These are phyloP conservation scores for Planoprotostelium fungivorum DNA, from an alignment of 78 protist species.

Conservation along the genomic window DNA sequence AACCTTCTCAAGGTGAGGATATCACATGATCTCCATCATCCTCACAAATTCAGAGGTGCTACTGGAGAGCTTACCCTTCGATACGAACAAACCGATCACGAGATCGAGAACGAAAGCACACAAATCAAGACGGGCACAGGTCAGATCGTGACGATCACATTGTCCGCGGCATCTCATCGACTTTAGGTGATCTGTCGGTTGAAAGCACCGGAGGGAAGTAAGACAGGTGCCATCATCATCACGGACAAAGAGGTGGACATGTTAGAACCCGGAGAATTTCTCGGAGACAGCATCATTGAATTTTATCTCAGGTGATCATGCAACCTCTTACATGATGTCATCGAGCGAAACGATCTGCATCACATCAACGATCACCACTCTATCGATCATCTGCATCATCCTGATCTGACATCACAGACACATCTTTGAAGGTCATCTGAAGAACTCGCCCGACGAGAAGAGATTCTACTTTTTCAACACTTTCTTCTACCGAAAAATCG, in stretches of 20 bases:
- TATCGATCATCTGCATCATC: too few relatives aligned
- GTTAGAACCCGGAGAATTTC: constrained; percentile 41
- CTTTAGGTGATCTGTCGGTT: background rate
- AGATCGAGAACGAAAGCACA: background rate
- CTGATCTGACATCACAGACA: too few relatives aligned
- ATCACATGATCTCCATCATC: background rate
- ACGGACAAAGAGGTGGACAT: constrained; percentile 25
- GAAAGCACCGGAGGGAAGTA: background rate
- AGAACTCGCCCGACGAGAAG: constrained; percentile 15
- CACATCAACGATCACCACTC: background rate
- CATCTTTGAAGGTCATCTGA: too few relatives aligned
- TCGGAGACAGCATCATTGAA: constrained; percentile 41
- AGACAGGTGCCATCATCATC: constrained; percentile 11
- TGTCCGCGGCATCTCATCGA: background rate
- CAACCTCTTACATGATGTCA: background rate
- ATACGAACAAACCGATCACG: background rate
- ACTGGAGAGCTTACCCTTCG: background rate
- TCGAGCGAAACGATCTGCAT: background rate
- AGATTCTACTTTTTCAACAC: constrained; percentile 42
- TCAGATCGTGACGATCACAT: too few relatives aligned
- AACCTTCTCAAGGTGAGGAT: background rate
- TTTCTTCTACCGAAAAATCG: constrained; percentile 37
- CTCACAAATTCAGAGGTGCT: background rate
- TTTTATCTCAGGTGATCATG: constrained; percentile 28
- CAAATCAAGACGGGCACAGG: background rate